Percentiles rank a stretch among this genome's conserved stretches.
Evolutionary conservation across 192 early-diverging fungal genomes (phyloP).

Genomic region (Entomortierella lignicola): DNA sequence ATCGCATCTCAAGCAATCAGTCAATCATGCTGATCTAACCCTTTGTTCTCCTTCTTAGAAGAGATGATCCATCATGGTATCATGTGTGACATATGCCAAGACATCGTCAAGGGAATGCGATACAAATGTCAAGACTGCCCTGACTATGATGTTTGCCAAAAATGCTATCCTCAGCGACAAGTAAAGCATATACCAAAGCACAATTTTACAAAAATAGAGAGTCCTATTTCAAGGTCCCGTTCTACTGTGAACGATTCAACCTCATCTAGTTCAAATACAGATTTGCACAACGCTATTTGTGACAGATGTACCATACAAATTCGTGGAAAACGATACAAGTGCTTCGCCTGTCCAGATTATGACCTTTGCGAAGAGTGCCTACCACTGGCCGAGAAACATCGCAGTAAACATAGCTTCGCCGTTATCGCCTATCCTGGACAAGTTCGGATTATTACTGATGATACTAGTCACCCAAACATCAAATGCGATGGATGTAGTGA

Average conservation of each 20-base stretch:
- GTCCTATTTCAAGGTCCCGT: conserved; percentile 18
- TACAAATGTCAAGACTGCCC: conserved; percentile 68
- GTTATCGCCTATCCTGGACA: conserved; percentile 43
- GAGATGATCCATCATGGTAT: conserved; percentile 51
- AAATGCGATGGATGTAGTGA: conserved; percentile 60
- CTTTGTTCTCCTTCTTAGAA: background rate
- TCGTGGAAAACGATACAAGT: conserved; percentile 68
- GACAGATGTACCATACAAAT: conserved; percentile 68
- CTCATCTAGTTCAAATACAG: too few relatives aligned
- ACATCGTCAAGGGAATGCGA: conserved; percentile 57
- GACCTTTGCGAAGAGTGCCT: conserved; percentile 71
- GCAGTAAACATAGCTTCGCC: conserved; percentile 59
- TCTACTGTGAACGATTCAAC: too few relatives aligned
- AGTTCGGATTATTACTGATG: conserved; percentile 25
- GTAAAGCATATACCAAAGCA: conserved; percentile 30
- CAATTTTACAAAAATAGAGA: conserved; percentile 45
- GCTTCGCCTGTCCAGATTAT: conserved; percentile 66
- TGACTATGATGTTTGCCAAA: conserved; percentile 65
- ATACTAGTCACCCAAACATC: conserved; percentile 51
- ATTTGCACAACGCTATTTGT: conserved; percentile 53
- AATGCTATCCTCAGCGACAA: conserved; percentile 40
- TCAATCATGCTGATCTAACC: too few relatives aligned
- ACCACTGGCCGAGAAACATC: conserved; percentile 49
- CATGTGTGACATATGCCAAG: conserved; percentile 66
- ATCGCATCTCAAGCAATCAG: too few relatives aligned